phyloP scores from a whole-genome alignment of 2,329 filamentous ascomycete species.

The Cyphellophora europaea region DNA sequence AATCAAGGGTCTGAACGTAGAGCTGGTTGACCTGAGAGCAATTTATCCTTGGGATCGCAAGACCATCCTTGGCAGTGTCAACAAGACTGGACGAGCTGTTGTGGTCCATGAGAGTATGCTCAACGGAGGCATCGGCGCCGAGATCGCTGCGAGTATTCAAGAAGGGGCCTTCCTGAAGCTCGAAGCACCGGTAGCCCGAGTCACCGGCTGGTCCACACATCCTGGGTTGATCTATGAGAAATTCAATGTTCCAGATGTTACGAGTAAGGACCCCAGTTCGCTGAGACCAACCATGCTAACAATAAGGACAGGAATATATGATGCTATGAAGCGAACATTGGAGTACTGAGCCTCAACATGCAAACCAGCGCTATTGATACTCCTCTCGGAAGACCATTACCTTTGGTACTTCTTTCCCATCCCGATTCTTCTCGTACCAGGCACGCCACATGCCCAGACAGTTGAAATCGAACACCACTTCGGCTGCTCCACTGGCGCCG shows the following conservation, averaged over 20 bases:
- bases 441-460: constrained; percentile 83
- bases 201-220: constrained; percentile 86
- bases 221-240: constrained; percentile 70
- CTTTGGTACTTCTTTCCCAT: constrained; percentile 22
- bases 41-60: constrained; percentile 87
- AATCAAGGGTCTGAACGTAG: constrained; percentile 59
- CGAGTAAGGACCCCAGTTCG: too few relatives aligned
- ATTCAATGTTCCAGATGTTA: constrained; percentile 75
- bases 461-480: constrained; percentile 70
- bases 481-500: constrained; percentile 31
- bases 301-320: constrained; percentile 50
- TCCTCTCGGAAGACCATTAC: constrained; percentile 36
- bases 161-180: constrained; percentile 75
- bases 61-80: constrained; percentile 70
- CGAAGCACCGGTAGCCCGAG: constrained; percentile 74
- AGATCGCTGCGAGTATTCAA: constrained; percentile 81
- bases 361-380: constrained; percentile 22
- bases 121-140: constrained; percentile 80
- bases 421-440: constrained; percentile 45
- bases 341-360: constrained; percentile 46
- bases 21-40: constrained; percentile 80
- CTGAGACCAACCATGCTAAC: constrained; percentile 25
- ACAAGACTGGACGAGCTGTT: constrained; percentile 75
- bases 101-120: constrained; percentile 91
- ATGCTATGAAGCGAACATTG: constrained; percentile 57